Conservation (phyloP, 371 early-diverging fungal genomes). For the Haplosporangium sp. region DNA sequence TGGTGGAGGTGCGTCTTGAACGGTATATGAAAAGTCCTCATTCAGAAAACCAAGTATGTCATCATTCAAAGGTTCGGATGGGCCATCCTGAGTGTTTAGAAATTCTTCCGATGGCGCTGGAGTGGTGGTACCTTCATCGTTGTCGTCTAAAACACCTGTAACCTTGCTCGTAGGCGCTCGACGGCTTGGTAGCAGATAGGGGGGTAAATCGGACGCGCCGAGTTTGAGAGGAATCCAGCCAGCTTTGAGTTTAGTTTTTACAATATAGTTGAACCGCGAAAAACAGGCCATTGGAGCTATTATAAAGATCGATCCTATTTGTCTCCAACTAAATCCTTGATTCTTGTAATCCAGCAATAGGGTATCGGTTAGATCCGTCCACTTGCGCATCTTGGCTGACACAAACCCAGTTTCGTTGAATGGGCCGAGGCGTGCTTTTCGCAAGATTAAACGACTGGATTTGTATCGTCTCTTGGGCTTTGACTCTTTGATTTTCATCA, state of each 20-base stretch:
- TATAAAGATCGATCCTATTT: slow-evolving; percentile 34
- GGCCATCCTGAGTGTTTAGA: not conserved
- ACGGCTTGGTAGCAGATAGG: slow-evolving; percentile 27
- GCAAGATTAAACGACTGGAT: too few relatives aligned
- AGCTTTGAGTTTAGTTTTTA: slow-evolving; percentile 1
- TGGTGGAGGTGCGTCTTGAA: not conserved
- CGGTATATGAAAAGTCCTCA: slow-evolving; percentile 22
- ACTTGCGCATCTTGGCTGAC: not conserved
- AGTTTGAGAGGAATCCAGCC: slow-evolving; percentile 36
- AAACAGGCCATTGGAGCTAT: slow-evolving; percentile 28
- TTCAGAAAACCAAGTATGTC: slow-evolving; percentile 1
- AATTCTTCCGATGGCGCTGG: not conserved
- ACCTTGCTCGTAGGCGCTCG: not conserved
- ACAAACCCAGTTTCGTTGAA: slow-evolving; percentile 9
- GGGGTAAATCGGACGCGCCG: slow-evolving; percentile 14
- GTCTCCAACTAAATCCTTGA: slow-evolving; percentile 39
- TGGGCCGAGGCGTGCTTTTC: not conserved
- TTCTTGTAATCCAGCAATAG: slow-evolving; percentile 19
- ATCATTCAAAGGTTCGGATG: not conserved
- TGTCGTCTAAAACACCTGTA: not conserved
- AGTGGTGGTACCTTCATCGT: not conserved
- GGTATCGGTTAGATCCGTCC: slow-evolving; percentile 28
- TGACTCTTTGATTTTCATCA: not conserved
- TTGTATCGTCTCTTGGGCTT: not conserved
- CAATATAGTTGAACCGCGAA: slow-evolving; percentile 20